Evolutionary conservation across 768 basidiomycete genomes (phyloP).

Genomic region (Jaapia argillacea): DNA sequence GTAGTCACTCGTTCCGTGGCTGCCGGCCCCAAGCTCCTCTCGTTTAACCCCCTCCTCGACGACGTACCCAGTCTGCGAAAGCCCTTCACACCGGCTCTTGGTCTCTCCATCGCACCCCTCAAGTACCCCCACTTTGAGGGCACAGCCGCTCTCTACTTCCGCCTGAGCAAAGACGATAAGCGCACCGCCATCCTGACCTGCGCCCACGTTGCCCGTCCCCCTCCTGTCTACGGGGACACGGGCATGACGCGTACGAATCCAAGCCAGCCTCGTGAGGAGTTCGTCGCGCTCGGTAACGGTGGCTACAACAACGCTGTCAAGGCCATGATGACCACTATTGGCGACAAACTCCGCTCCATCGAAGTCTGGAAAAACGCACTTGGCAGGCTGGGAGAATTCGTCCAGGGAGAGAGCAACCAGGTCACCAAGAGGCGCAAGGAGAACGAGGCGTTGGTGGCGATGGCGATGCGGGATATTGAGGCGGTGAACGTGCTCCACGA

Average conservation of each 20-base stretch:
- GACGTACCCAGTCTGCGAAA: slow-evolving; percentile 16
- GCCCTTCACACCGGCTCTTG: slow-evolving; percentile 26
- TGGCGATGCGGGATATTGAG: slow-evolving; percentile 14
- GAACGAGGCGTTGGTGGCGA: slow-evolving; percentile 10
- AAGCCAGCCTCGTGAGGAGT: slow-evolving; percentile 19
- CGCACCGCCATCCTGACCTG: slow-evolving; percentile 20
- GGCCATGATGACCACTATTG: slow-evolving; percentile 18
- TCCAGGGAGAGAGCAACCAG: slow-evolving; percentile 4
- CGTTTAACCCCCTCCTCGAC: slow-evolving; percentile 15
- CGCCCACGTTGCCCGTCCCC: slow-evolving; percentile 26
- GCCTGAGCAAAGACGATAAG: slow-evolving; percentile 14
- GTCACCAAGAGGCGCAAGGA: slow-evolving; percentile 14
- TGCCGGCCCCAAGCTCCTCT: slow-evolving; percentile 19
- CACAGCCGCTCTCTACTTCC: slow-evolving; percentile 25
- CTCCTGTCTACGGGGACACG: slow-evolving; percentile 6
- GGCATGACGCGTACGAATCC: not conserved
- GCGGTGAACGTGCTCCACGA: slow-evolving; percentile 16
- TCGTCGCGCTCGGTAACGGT: slow-evolving; percentile 21
- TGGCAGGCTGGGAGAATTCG: slow-evolving; percentile 11
- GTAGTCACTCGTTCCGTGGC: slow-evolving; percentile 12
- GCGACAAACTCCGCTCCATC: slow-evolving; percentile 10
- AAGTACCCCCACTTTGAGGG: slow-evolving; percentile 23
- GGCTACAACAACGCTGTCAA: slow-evolving; percentile 16
- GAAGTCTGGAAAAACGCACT: slow-evolving; percentile 12
- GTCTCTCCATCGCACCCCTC: slow-evolving; percentile 23